Base-by-base conservation (phyloP, 768 basidiomycete genomes). In the Agaricus blazei region DNA sequence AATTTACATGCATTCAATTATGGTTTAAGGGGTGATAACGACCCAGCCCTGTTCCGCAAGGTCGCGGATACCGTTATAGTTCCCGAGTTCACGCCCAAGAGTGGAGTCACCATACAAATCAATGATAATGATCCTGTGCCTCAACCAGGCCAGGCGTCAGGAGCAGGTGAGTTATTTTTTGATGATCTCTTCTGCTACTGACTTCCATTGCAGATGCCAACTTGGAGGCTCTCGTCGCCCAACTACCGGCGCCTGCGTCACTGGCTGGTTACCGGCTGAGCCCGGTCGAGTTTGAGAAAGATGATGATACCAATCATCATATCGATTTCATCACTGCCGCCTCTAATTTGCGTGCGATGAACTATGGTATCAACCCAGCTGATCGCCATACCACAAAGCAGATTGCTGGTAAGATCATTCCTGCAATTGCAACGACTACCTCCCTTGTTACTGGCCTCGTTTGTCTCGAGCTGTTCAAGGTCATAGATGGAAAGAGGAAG, bases 261-360 rank as follows among this genome's bases (percentile, higher is more conserved):
- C 75, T 99, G 41, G 95, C 88, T 48, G 97, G 97, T n/a, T 99
- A 95, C 74, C 88, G 97, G 52, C 81, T 99, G 47, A 89, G 77
- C 50, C 92, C 96, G 2, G 96, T 95, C 48, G 94, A 97, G 64
- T 99, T 99, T 61, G 97, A 99, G 78, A 99, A 99, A 74, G 97
- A 99, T 65, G 96, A 98, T 63, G 97, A 99, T 67, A 82, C 88
- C 49, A 99, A 99, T 72, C 84, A 90, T 72, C 97, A 99, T 71
- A 98, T 99, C 67, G 97, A 96, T 72, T 98, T 98, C 73, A 96
- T 99, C 72, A 98, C 95, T 36, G 90, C 97, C 7, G 91, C 96
- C 6, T 97, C 93, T 48, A 98, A 99, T 75, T 79, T 98, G 52
- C 90, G 97, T 36, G 97, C 97, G 5, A 81, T 84, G 74, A 98